Evolutionary conservation across 1,139 yeast species (phyloP), one percentile per base, ranked within the genome.

Genomic region (Kurtzmaniella quercitrusa): DNA sequence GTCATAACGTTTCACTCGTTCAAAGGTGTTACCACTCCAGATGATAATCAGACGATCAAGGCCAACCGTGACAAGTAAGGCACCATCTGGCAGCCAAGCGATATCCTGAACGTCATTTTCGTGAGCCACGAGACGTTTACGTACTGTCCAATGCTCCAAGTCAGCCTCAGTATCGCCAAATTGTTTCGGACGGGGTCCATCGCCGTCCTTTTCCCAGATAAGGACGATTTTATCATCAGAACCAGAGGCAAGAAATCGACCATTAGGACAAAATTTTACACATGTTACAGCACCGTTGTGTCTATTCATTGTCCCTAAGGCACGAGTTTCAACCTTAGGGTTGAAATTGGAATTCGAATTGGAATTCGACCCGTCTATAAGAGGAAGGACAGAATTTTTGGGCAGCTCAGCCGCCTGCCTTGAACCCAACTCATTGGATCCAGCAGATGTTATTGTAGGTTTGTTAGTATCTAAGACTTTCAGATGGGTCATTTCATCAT

Each of bases 81-180:
- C 78, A 2, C 95, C 87, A 59, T 93, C 98, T 0, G 98, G 98
- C 1, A 96, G 87, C 98, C 98, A 93, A 37, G 96, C 95, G 50
- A 93, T 82, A 62, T 93, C 98, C 59, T 93, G 98, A 41, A 93
- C 88, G 66, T 93, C 98, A 58, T 91, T 93, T 50, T 93, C 98
- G 63, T 93, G 98, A 1, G 97, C 98, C 18, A 88, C 96, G 25
- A 90, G 73, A 55, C 98, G 76, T 57, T 87, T 87, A 23, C 96
- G 70, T 1, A 91, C 97, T 0, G 93, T 85, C 98, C 98, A 93
- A 54, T 85, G 94, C 59, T 91, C 97, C 41, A 82, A 59, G 54
- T 89, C 96, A 5, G 74, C 73, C 45, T 79, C 81, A 42, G 78
- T 66, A 39, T 75, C 77, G 2, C 78, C 78, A 53, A 73, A 72